These are phyloP conservation scores for Fusarium mexicanum DNA, from an alignment of 2,329 filamentous ascomycete genomes.

Conservation along the genomic window DNA sequence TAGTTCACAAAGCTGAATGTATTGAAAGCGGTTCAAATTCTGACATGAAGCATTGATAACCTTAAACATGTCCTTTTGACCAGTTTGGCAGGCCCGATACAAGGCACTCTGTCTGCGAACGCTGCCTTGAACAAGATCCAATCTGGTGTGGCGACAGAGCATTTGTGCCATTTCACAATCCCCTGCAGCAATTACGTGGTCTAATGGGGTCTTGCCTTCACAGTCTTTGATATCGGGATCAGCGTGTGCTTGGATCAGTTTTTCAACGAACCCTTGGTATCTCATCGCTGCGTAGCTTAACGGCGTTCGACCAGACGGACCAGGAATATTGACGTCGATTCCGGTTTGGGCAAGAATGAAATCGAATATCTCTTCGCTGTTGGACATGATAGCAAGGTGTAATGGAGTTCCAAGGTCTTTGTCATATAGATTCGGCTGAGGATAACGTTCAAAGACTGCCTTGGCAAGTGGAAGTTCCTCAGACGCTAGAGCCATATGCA, in stretches of 20 bases:
- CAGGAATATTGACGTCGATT: neutral
- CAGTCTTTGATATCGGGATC: neutral
- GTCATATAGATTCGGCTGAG: neutral
- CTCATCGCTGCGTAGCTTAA: neutral
- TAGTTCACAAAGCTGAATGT: neutral
- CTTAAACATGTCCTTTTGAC: neutral
- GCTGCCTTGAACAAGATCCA: neutral
- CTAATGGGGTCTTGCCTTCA: neutral
- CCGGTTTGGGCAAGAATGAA: neutral
- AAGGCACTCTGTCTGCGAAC: neutral
- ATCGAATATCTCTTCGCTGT: neutral
- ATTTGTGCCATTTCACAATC: neutral
- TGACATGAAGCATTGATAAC: neutral
- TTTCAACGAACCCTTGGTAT: neutral
- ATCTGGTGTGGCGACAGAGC: neutral
- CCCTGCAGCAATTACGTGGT: neutral
- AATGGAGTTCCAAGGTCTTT: neutral
- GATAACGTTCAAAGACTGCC: neutral
- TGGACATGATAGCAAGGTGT: neutral
- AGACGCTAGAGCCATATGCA: neutral
- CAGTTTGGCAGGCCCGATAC: neutral
- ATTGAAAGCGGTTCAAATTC: rapidly evolving
- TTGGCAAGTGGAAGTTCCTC: neutral
- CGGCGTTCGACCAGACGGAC: neutral
- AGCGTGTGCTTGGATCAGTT: neutral